These are phyloP conservation scores for Sporisorium iseilematis-ciliati DNA, from an alignment of 1,284 basidiomycete species.

Conservation along the genomic window DNA sequence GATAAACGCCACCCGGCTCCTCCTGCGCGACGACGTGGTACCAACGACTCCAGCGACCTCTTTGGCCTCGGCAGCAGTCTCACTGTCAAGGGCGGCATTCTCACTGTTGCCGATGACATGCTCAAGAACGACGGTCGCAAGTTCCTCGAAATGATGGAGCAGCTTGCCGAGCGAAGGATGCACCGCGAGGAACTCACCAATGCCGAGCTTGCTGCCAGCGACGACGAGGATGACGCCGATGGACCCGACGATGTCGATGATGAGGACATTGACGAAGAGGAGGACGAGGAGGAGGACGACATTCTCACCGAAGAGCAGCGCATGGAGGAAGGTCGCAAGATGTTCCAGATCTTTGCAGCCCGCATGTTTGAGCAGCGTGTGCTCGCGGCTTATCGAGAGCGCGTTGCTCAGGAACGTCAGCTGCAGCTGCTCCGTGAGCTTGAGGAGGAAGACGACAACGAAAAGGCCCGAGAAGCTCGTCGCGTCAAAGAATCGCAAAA, in stretches of 20 bases:
- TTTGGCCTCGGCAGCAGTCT: slow-evolving; percentile 83
- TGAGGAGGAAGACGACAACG: slow-evolving; percentile 85
- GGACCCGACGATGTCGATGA: slow-evolving; percentile 68
- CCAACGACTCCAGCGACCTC: slow-evolving; percentile 74
- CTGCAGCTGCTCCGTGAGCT: slow-evolving; percentile 86
- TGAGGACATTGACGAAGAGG: slow-evolving; percentile 73
- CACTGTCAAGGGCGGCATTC: slow-evolving; percentile 89
- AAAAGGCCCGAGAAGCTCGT: slow-evolving; percentile 88
- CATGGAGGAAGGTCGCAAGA: slow-evolving; percentile 97
- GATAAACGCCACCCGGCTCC: slow-evolving; percentile 45
- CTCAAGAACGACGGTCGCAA: slow-evolving; percentile 98
- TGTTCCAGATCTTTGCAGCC: slow-evolving; percentile 99
- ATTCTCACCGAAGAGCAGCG: slow-evolving; percentile 78
- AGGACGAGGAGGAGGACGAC: slow-evolving; percentile 72
- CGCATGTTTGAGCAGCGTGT: slow-evolving; percentile 99
- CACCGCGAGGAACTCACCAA: slow-evolving; percentile 82
- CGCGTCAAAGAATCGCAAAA: slow-evolving; percentile 96
- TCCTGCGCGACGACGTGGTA: slow-evolving; percentile 34
- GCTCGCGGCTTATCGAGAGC: slow-evolving; percentile 87
- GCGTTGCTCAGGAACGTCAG: slow-evolving; percentile 88
- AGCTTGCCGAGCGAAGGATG: slow-evolving; percentile 92
- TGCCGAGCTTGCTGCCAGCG: slow-evolving; percentile 72
- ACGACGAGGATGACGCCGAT: slow-evolving; percentile 52
- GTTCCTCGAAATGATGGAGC: slow-evolving; percentile 99
- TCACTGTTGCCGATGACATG: slow-evolving; percentile 98